These are phyloP conservation scores for Pezicula radicicola DNA, from an alignment of 2,329 filamentous ascomycete genomes.

Conservation along the genomic window DNA sequence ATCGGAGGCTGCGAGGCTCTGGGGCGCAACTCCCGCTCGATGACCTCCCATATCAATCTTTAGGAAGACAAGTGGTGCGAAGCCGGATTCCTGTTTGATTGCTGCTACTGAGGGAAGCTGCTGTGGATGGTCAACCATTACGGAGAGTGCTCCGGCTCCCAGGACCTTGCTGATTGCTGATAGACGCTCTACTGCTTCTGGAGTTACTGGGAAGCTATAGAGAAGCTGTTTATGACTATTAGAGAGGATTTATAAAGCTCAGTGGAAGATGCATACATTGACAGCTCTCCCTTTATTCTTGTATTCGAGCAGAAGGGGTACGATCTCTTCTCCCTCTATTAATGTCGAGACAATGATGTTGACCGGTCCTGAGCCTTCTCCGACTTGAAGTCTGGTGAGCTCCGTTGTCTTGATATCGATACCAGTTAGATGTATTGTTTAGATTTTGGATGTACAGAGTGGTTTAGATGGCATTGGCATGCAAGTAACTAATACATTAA, in stretches of 20 bases:
- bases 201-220: slow-evolving; percentile 68
- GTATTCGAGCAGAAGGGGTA: slow-evolving; percentile 58
- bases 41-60: slow-evolving; percentile 74
- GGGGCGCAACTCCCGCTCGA: slow-evolving; percentile 63
- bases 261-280: slow-evolving; percentile 45
- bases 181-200: slow-evolving; percentile 58
- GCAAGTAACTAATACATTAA: no score
- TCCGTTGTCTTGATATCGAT: slow-evolving; percentile 53
- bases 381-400: slow-evolving; percentile 68
- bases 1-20: slow-evolving; percentile 40
- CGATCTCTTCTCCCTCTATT: slow-evolving; percentile 67
- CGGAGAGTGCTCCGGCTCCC: slow-evolving; percentile 51
- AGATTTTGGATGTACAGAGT: no score
- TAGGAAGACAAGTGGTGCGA: slow-evolving; percentile 57
- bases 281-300: slow-evolving; percentile 48
- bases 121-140: slow-evolving; percentile 67
- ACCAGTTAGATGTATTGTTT: slow-evolving; percentile 4
- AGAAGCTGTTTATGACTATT: slow-evolving; percentile 18
- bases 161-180: slow-evolving; percentile 52
- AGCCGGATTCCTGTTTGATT: slow-evolving; percentile 39
- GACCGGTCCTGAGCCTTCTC: slow-evolving; percentile 37
- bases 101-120: slow-evolving; percentile 52
- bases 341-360: slow-evolving; percentile 73
- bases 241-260: not conserved
- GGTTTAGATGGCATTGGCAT: no score